Evolutionary conservation across 805 yeast genomes (phyloP).

Genomic region (Ogataea allantospora): DNA sequence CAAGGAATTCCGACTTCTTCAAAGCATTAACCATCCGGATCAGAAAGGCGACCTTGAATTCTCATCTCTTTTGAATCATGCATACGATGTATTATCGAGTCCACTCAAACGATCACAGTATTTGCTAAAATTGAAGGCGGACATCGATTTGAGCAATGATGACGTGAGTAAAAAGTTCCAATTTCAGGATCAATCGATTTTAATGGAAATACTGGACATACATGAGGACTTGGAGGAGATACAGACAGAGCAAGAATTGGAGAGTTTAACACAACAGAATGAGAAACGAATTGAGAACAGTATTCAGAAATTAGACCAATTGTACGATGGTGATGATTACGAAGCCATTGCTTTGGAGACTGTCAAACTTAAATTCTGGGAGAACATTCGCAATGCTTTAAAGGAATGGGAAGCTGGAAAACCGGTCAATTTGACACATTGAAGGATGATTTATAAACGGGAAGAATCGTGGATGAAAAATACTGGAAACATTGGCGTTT

Average conservation of each 20-base stretch:
- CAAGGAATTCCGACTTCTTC: slow-evolving; percentile 72
- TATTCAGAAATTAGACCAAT: slow-evolving; percentile 43
- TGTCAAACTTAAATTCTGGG: slow-evolving; percentile 79
- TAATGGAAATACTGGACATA: slow-evolving; percentile 77
- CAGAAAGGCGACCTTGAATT: slow-evolving; percentile 32
- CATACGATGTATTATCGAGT: slow-evolving; percentile 66
- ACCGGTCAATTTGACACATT: slow-evolving; percentile 64
- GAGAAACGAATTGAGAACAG: slow-evolving; percentile 49
- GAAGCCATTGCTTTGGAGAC: slow-evolving; percentile 63
- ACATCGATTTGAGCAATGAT: slow-evolving; percentile 60
- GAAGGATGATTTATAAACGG: slow-evolving; percentile 2
- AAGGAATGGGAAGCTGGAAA: slow-evolving; percentile 77
- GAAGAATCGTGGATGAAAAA: no score
- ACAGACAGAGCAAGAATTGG: slow-evolving; percentile 55
- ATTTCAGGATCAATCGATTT: slow-evolving; percentile 46
- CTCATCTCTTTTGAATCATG: slow-evolving; percentile 67
- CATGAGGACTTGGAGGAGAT: slow-evolving; percentile 81
- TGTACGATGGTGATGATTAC: slow-evolving; percentile 50
- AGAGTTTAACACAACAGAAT: slow-evolving; percentile 51
- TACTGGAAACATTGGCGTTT: no score
- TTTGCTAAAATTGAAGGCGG: slow-evolving; percentile 42
- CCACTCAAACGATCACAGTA: slow-evolving; percentile 74
- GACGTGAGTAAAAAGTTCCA: slow-evolving; percentile 42
- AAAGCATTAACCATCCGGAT: slow-evolving; percentile 83
- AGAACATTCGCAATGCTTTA: slow-evolving; percentile 68